Evolutionary conservation across 1,284 basidiomycete species (phyloP), one percentile per base, ranked within the genome.

Genomic region (Sanghuangporus sanghuang): DNA sequence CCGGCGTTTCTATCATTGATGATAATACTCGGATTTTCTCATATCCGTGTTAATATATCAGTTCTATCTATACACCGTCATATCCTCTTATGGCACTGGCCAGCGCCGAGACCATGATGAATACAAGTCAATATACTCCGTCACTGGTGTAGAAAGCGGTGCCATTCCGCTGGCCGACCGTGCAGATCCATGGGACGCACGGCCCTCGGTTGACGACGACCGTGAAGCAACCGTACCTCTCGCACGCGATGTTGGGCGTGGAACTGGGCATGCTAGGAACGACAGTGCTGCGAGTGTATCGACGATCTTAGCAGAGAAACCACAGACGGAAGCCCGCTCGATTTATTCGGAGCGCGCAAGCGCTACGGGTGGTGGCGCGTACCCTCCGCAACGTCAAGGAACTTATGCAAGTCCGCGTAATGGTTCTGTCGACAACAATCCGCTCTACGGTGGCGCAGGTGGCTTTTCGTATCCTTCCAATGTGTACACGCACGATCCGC

Each of bases 51-150:
- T 6, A 42, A 56, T 49, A 57, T 36, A 44, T 56, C 55, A 94
- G 91, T 68, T 79, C 35, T 93, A 94, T 73, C 78, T 93, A 59
- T 83, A 82, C 69, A 73, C 89, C 66, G 81, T 95, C 49, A 72
- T 93, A 40, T 84, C 85, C 8, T 85, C 86, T 4, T 97, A 95
- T 74, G 84, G 87, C 9, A 77, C 79, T 16, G 82, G 84, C 21
- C 93, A 96, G 73, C 86, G 86, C 39, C 80, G 79, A 38, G 93
- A 94, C 72, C 92, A 94, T 73, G 84, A 84, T 67, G 86, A 89
- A 69, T 95, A 93, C 73, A 86, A 90, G 71, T 84, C 85, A 27
- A 79, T 93, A 64, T 86, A 87, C 74, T 87, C 90, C 70, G 79
- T 87, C 16, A 81, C 81, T 67, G 81, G 86, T 49, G 77, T 87